These are phyloP conservation scores for Sesbania bispinosa DNA, from an alignment of 306 rosid species.

Conservation along the genomic window DNA sequence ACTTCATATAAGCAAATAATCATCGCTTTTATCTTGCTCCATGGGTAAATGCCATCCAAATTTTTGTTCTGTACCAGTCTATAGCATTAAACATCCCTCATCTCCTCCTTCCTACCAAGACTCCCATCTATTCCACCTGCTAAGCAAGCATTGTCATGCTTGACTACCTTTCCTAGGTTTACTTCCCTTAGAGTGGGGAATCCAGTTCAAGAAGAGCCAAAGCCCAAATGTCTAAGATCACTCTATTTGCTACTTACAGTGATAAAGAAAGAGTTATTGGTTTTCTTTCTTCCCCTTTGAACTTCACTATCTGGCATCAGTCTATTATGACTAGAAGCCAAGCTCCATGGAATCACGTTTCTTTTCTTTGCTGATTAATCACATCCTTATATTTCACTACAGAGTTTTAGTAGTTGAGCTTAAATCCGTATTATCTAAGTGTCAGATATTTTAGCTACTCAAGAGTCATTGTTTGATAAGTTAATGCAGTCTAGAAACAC, in stretches of 20 bases:
- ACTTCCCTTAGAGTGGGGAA: background rate
- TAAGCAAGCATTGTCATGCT: background rate
- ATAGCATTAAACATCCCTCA: background rate
- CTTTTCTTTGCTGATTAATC: background rate
- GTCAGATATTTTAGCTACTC: background rate
- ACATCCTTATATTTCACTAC: background rate
- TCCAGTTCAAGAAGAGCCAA: background rate
- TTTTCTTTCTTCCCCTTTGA: background rate
- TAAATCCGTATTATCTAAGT: background rate
- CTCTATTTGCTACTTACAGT: background rate
- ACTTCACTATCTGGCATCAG: background rate
- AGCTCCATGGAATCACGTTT: background rate
- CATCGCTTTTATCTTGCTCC: background rate
- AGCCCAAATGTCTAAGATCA: background rate
- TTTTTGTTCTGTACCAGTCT: background rate
- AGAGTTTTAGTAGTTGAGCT: background rate
- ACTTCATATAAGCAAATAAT: constrained; percentile 8
- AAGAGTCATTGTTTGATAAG: background rate
- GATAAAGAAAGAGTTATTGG: background rate
- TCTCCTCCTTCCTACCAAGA: background rate
- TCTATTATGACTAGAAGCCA: background rate
- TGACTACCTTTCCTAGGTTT: background rate
- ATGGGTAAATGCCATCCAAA: background rate
- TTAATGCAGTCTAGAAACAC: no score
- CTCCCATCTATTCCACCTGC: background rate